Base-by-base conservation (phyloP, 495 filamentous ascomycete genomes). In the Ascodesmis nigricans region DNA sequence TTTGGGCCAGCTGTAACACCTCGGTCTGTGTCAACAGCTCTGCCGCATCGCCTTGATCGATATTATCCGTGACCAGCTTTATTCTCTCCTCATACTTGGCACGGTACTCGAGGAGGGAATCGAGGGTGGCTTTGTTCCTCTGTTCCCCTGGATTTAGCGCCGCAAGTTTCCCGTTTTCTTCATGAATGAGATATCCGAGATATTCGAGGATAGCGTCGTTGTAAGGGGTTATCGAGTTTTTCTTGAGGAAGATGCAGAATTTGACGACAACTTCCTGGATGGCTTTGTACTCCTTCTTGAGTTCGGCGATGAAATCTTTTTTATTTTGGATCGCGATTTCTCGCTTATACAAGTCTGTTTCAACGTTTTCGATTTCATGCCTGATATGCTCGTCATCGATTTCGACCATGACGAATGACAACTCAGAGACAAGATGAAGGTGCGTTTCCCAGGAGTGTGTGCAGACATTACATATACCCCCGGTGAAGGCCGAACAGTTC, bases 151-250 rank as follows among this genome's bases (percentile, higher is more conserved):
- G n/a, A n/a, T n/a, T n/a, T n/a, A n/a, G n/a, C n/a, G 29, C 16
- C 2, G 33, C n/a, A 10, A 51, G 31, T 21, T 52, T 52, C 11
- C 9, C 29, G 17, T 38, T 9, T 29, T 52, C 47, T 13, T 44
- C 49, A 21, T 46, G 38, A 37, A 59, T 58, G 0, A 58, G 30
- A 29, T 39, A 31, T 29, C 57, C 54, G 16, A 60, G 46, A 38
- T 60, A 60, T 1, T 39, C 56, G 2, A 56, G 6, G 8, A 47
- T 59, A 1, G 53, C 51, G 33, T 61, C 56, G 27, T 61, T 61
- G 44, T 52, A 53, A 1, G 45, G 31, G 0, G 52, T 45, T 31
- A 61, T 54, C 1, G 47, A 49, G 29, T 59, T 39, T 16, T 54
- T 46, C 36, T 47, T 53, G 4, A 62, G 34, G 39, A 53, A 62